These are phyloP conservation scores for Didymella segeticola DNA, from an alignment of 2,329 filamentous ascomycete genomes.

Conservation along the genomic window DNA sequence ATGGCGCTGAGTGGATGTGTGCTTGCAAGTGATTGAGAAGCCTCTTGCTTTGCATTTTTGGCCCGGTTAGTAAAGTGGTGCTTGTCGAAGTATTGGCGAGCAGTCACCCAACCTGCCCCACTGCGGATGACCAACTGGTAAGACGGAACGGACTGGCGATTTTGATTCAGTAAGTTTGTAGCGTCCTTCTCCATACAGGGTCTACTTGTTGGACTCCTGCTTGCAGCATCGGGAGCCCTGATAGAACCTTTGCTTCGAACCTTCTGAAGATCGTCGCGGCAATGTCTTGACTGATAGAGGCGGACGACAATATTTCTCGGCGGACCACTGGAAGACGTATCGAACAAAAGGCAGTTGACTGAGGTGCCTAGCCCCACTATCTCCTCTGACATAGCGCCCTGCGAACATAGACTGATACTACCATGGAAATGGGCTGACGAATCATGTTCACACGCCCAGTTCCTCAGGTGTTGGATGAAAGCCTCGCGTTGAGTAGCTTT, in stretches of 20 bases:
- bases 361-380: conserved; percentile 33
- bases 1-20: not conserved
- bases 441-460: conserved; percentile 39
- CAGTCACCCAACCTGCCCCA: conserved; percentile 40
- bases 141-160: conserved; percentile 1
- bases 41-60: not conserved
- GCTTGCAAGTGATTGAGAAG: not conserved
- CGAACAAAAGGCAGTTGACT: conserved; percentile 35
- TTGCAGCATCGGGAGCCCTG: not conserved
- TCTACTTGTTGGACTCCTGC: no score
- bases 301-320: conserved; percentile 33
- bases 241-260: not conserved
- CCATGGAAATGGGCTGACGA: conserved; percentile 39
- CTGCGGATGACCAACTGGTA: conserved; percentile 39
- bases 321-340: conserved; percentile 20
- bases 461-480: conserved; percentile 32
- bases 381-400: conserved; percentile 8
- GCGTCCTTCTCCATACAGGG: not conserved
- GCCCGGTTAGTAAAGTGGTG: conserved; percentile 28
- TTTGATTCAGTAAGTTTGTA: not conserved
- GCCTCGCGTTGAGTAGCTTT: conserved; percentile 28
- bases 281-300: conserved; percentile 32
- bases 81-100: conserved; percentile 38
- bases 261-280: not conserved
- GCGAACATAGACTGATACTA: conserved; percentile 29